Percentiles rank a stretch among this genome's conserved stretches.
Evolutionary conservation across 1,284 basidiomycete genomes (phyloP).

Genomic region (Ceratobasidium sp.): DNA sequence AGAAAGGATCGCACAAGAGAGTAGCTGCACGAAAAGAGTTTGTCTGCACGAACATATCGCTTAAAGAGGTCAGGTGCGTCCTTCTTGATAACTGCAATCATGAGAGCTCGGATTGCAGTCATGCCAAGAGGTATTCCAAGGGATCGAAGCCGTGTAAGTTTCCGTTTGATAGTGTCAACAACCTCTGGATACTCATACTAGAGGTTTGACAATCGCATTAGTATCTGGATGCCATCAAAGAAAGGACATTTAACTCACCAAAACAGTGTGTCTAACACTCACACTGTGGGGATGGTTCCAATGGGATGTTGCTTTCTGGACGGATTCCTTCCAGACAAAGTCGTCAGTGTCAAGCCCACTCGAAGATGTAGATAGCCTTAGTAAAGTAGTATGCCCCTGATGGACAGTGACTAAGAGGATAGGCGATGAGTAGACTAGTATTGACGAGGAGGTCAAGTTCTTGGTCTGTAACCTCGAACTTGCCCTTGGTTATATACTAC

Average conservation of each 20-base stretch:
- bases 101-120: neutral
- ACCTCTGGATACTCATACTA: conserved; percentile 10
- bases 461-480: too few species aligned
- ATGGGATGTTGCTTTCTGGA: neutral
- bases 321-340: neutral
- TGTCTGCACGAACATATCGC: neutral
- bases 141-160: neutral
- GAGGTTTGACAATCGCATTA: neutral
- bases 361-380: too few species aligned
- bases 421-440: too few species aligned
- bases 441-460: too few species aligned
- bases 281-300: neutral
- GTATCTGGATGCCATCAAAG: neutral
- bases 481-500: too few species aligned
- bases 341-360: too few species aligned
- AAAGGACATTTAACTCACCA: neutral
- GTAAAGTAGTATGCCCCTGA: too few species aligned
- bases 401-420: too few species aligned
- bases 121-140: conserved; percentile 2
- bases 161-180: neutral
- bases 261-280: neutral
- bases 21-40: neutral
- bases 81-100: neutral
- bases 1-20: neutral
- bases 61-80: neutral